Evolutionary conservation across 2,329 filamentous ascomycete species (phyloP), one percentile per base, ranked within the genome.

Genomic region (Colletotrichum spaethianum): DNA sequence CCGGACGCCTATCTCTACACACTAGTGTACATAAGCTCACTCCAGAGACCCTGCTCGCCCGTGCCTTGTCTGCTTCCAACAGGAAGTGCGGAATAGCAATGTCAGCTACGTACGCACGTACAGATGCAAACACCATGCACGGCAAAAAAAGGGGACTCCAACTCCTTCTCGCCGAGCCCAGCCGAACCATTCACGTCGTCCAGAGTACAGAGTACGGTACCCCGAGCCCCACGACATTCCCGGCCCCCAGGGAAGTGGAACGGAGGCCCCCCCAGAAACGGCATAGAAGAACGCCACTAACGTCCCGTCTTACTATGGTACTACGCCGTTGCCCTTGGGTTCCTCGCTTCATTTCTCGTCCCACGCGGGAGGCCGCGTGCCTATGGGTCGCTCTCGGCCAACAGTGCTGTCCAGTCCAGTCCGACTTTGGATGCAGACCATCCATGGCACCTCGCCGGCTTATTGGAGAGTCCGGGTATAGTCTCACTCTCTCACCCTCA

Each of bases 231-330:
- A 46, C 38, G 12, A 4, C 26, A 28, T 50, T 50, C 14, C 48
- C 48, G 23, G 23, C 23, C 63, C 36, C 63, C 52, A 46, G 63
- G 38, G 40, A 59, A 56, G 59, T 23, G 52, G 63, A 46, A 59
- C 28, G 38, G 40, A 59, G 48, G 23, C 16, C 48, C 44, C 33
- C n/a, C 20, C 33, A 40, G 11, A 57, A 40, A 44, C 56, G 40
- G 56, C 38, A 14, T 57, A 42, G 26, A 31, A 64, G 36, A 40
- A 36, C 62, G 50, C 62, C 50, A 57, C 62, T 31, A 57, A 57
- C 62, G 23, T 33, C 50, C 62, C 62, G 62, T 64, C 48, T 64
- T 64, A 44, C n/a, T n/a, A n/a, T n/a, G n/a, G n/a, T n/a, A n/a
- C n/a, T n/a, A n/a, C n/a, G n/a, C n/a, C n/a, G 46, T 63, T 44